Conservation (phyloP, 2,329 filamentous ascomycete species). For the Nemania serpens region DNA sequence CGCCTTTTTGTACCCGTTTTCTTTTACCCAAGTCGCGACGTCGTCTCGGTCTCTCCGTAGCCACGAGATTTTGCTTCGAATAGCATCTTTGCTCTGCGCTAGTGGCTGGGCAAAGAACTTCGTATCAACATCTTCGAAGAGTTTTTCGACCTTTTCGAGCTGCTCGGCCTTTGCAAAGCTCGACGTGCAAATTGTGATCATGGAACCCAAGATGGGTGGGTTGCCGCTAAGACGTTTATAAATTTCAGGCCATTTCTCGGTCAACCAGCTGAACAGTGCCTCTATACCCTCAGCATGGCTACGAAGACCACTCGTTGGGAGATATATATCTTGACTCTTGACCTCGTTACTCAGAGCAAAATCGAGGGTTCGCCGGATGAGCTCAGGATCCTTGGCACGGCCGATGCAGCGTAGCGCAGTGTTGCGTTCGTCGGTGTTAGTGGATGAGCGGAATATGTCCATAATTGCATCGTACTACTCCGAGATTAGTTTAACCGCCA, state of each 20-base stretch:
- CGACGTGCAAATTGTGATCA: constrained; percentile 81
- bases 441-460: constrained; percentile 74
- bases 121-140: constrained; percentile 82
- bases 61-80: constrained; percentile 85
- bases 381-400: constrained; percentile 73
- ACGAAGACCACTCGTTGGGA: constrained; percentile 80
- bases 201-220: constrained; percentile 80
- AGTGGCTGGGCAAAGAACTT: constrained; percentile 85
- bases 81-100: constrained; percentile 85
- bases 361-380: constrained; percentile 80
- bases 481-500: constrained; percentile 24
- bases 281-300: constrained; percentile 77
- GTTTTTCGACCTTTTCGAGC: constrained; percentile 73
- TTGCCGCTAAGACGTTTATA: constrained; percentile 83
- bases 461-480: constrained; percentile 74
- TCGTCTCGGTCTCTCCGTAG: constrained; percentile 75
- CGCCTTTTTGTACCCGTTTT: constrained; percentile 59
- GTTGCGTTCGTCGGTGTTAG: constrained; percentile 86
- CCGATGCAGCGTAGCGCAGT: constrained; percentile 85
- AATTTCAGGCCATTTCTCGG: constrained; percentile 84
- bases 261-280: constrained; percentile 82
- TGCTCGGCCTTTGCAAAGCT: constrained; percentile 80
- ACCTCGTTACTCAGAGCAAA: constrained; percentile 79
- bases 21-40: constrained; percentile 67
- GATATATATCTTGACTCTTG: constrained; percentile 93